Evolutionary conservation across 1,139 yeast species (phyloP).

Genomic region (Yamadazyma friedrichii): DNA sequence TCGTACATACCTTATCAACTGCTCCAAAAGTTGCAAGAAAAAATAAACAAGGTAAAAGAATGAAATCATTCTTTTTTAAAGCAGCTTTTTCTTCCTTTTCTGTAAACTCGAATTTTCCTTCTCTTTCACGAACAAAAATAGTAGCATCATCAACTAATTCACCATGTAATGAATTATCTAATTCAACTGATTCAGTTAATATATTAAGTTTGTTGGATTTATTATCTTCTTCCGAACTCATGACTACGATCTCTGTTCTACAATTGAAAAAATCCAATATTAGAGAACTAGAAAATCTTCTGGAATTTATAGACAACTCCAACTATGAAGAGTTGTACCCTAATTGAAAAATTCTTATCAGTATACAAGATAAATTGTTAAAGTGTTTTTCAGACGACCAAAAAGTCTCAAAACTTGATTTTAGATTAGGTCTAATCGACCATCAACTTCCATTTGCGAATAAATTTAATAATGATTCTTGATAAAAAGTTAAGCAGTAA

Average conservation of each 20-base stretch:
- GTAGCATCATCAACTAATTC: constrained; percentile 17
- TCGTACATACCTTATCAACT: constrained; percentile 41
- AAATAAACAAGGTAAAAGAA: constrained; percentile 31
- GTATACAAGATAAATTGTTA: too few species aligned
- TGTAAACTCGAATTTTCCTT: constrained; percentile 12
- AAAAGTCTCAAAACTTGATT: background rate
- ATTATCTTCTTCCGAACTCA: constrained; percentile 2
- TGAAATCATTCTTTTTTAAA: constrained; percentile 34
- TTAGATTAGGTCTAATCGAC: background rate
- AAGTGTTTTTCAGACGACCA: background rate
- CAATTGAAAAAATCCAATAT: background rate
- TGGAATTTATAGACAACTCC: background rate
- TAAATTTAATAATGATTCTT: background rate
- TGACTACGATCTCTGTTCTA: background rate
- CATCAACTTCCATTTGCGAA: background rate
- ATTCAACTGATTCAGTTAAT: background rate
- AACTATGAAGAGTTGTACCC: too few species aligned
- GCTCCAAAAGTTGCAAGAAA: constrained; percentile 37
- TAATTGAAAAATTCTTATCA: too few species aligned
- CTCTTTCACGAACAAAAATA: constrained; percentile 15
- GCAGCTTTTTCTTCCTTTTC: constrained; percentile 25
- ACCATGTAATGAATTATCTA: background rate
- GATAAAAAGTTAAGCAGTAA: background rate
- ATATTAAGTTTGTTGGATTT: background rate
- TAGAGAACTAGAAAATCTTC: background rate